A percentile compares a stretch with the other conserved stretches of the same genome.
Evolutionary conservation across 352 stramenopile species (phyloP).

Genomic region (Phytophthora foliorum): DNA sequence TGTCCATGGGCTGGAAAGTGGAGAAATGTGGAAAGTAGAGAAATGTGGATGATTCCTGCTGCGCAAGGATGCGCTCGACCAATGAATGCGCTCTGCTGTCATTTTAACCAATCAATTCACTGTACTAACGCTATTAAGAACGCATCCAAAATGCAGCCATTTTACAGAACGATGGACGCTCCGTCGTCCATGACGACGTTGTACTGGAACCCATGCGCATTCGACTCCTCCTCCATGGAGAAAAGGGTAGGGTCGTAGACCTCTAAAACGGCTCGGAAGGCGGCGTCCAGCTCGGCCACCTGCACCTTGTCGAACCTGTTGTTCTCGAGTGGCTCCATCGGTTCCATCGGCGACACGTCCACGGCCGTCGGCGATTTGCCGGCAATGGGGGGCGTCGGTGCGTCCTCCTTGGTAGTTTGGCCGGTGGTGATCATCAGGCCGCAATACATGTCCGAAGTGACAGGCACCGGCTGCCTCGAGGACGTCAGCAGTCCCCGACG

Average conservation of each 20-base stretch:
- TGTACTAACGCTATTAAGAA: constrained; percentile 9
- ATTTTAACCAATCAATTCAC: constrained; percentile 27
- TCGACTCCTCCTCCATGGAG: constrained; percentile 22
- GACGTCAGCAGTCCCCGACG: constrained; percentile 45
- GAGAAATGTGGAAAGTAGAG: constrained; percentile 13
- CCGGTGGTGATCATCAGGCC: constrained; percentile 23
- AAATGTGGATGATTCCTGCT: too few species aligned
- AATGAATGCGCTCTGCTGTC: neutral
- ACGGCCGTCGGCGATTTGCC: constrained; percentile 28
- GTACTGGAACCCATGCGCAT: neutral
- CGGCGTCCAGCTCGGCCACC: constrained; percentile 30
- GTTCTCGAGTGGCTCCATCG: constrained; percentile 15
- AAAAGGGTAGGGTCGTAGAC: constrained; percentile 33
- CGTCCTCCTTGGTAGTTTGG: neutral
- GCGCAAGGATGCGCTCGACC: constrained; percentile 6
- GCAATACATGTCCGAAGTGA: constrained; percentile 14
- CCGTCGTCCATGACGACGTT: constrained; percentile 15
- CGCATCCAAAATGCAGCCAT: constrained; percentile 13
- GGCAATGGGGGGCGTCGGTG: neutral
- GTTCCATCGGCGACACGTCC: neutral
- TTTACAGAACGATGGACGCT: constrained; percentile 28
- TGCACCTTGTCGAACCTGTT: constrained; percentile 41
- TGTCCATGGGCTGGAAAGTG: neutral
- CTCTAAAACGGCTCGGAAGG: constrained; percentile 35
- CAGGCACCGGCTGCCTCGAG: constrained; percentile 23